Evolutionary conservation across 257 asterid species (phyloP), one percentile per base, ranked within the genome.

Genomic region (Nicotiana paniculata): DNA sequence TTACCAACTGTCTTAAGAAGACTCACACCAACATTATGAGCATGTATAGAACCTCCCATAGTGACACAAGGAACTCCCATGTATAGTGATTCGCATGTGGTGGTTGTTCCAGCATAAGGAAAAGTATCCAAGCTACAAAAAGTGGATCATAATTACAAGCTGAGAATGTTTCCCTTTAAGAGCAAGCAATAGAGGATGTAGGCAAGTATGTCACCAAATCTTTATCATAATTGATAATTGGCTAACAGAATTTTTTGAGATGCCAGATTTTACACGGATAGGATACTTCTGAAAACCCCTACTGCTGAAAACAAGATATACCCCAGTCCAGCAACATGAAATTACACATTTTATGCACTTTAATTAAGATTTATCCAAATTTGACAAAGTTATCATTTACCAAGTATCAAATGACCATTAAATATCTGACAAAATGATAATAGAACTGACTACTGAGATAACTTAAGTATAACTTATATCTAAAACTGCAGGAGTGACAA

Each of bases 61-160:
- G 98, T 92, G 89, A 96, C 90, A 78, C 99, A 96, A 54, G 99
- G 99, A 77, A 96, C 99, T 85, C 99, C 99, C 98, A 96, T 96
- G 90, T 87, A 96, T 4, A 96, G 89, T 39, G 99, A 96, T 90
- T 96, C 99, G 59, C 99, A 96, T 21, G 99, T 96, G 67, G 99
- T 96, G 57, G 99, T 96, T 80, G 99, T 96, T 76, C 99, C 99
- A 30, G 99, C 98, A 83, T 96, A 96, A 30, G 99, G 99, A 87
- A 93, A 96, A 79, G 99, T 96, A 87, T 96, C 99, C 98, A 96
- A 90, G 90, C 99, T 96, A 86, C 79, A 82, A 37, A 61, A 82
- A 84, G 18, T 54, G 54, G 33, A 8, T 12, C 3, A 64, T 26
- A 79, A 62, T 72, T 8, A 43, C 58, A 53, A 15, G 58, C 18